Conservation (phyloP, 2,329 filamentous ascomycete species). For the Apiospora koreana region DNA sequence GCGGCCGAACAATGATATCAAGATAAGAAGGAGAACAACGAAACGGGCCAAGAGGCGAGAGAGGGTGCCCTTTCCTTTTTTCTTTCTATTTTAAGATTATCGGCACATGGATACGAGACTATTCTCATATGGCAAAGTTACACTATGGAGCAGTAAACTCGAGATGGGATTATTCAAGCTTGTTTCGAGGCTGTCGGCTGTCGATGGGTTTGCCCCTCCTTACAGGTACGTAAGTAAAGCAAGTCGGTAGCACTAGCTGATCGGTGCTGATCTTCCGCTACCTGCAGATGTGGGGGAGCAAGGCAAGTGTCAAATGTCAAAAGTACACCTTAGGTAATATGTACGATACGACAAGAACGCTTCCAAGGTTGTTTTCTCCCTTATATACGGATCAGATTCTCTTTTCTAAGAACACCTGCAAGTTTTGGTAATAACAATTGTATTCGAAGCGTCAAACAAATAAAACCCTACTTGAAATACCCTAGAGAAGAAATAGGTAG, state of each 20-base stretch:
- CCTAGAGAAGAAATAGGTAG: not conserved
- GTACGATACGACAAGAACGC: too few relatives aligned
- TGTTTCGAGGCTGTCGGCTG: not conserved
- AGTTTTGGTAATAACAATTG: not conserved
- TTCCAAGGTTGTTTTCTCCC: too few relatives aligned
- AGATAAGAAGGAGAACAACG: not conserved
- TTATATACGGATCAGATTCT: too few relatives aligned
- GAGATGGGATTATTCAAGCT: not conserved
- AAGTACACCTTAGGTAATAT: too few relatives aligned
- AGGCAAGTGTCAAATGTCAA: not conserved
- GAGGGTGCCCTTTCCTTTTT: not conserved
- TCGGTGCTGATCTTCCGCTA: constrained; percentile 6
- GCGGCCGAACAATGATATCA: not conserved
- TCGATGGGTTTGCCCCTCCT: constrained; percentile 3
- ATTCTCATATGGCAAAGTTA: not conserved
- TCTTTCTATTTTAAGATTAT: not conserved
- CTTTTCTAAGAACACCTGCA: too few relatives aligned
- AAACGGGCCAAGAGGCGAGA: not conserved
- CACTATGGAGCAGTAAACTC: not conserved
- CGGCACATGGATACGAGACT: not conserved
- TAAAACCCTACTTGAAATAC: not conserved
- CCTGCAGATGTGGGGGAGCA: not conserved
- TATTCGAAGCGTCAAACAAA: not conserved
- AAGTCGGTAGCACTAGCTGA: constrained; percentile 5
- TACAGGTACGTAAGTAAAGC: not conserved